Percentiles rank a stretch among this genome's conserved stretches.
Evolutionary conservation across 371 early-diverging fungal genomes (phyloP).

Genomic region (Mortierella sp.): DNA sequence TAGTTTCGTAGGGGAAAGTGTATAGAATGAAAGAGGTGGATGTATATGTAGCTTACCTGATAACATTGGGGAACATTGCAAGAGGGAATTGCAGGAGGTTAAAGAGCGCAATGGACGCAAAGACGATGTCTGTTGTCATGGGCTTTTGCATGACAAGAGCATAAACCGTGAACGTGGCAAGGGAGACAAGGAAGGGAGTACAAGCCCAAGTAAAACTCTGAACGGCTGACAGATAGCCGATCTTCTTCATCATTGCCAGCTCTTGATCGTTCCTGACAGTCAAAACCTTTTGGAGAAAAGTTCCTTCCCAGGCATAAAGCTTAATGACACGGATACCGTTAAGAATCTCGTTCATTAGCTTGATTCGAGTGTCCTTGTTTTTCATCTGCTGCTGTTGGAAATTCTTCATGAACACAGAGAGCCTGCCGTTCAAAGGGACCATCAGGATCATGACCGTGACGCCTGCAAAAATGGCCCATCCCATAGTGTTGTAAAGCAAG

Average conservation of each 20-base stretch:
- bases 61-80: slow-evolving; percentile 76
- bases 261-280: slow-evolving; percentile 79
- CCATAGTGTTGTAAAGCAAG: slow-evolving; percentile 86
- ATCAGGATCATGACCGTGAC: slow-evolving; percentile 83
- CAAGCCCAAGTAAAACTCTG: slow-evolving; percentile 74
- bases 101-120: slow-evolving; percentile 92
- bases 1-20: no score
- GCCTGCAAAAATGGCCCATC: slow-evolving; percentile 89
- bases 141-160: slow-evolving; percentile 65
- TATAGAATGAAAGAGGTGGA: no score
- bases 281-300: slow-evolving; percentile 58
- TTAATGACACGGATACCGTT: slow-evolving; percentile 93
- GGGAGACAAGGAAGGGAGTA: slow-evolving; percentile 88
- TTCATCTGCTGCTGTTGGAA: slow-evolving; percentile 88
- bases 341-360: slow-evolving; percentile 91
- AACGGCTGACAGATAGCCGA: slow-evolving; percentile 67
- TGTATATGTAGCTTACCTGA: slow-evolving; percentile 47
- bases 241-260: slow-evolving; percentile 76
- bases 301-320: slow-evolving; percentile 74
- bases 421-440: slow-evolving; percentile 76
- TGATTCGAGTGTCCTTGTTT: slow-evolving; percentile 88
- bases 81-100: slow-evolving; percentile 95
- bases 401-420: slow-evolving; percentile 68
- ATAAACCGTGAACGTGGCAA: slow-evolving; percentile 87
- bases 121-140: slow-evolving; percentile 81